Evolutionary conservation across 768 basidiomycete genomes (phyloP), one percentile per base, ranked within the genome.

Genomic region (Fomitopsis serialis): DNA sequence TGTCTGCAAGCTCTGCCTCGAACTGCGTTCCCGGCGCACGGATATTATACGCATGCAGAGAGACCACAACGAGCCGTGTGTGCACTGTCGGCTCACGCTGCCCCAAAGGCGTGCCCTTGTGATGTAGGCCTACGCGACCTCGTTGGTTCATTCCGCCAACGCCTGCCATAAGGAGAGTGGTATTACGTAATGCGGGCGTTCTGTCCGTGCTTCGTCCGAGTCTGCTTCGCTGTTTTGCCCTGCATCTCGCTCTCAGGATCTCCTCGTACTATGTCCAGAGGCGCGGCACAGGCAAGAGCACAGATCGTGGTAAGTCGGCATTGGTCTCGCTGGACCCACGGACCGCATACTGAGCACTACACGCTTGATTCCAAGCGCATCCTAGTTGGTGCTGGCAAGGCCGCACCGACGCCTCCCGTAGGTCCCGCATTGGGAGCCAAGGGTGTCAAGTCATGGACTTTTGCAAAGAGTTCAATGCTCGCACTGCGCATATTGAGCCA

Each of bases 401-500:
- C 96, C 34, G 87, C 95, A 24, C 95, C 96, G 17, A 89, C 92
- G 36, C 96, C 96, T 53, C 96, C 96, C 9, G 89, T 99, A 48
- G 96, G 96, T 64, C 96, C 96, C 51, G 96, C 95, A 29, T 82
- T 99, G 50, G 97, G 97, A 74, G 96, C 97, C 58, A 85, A 92
- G 65, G 97, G 97, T 62, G 95, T 99, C 61, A 98, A 97, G 73
- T 93, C 94, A 98, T 98, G 89, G 97, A 99, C 74, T 99, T 99
- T 67, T 97, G 94, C 78, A 99, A 98, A 70, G 94, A 98, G 69
- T 99, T 98, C 75, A 99, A 99, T 66, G 95, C 96, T n/a, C 85
- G 87, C 58, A 98, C 96, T 19, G 87, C 91, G 29, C 87, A 92
- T 67, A 79, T 96, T 35, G 80, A 84, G 57, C 84, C 87, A 17